Conservation (phyloP, 257 asterid genomes). For the Asclepias syriaca region DNA sequence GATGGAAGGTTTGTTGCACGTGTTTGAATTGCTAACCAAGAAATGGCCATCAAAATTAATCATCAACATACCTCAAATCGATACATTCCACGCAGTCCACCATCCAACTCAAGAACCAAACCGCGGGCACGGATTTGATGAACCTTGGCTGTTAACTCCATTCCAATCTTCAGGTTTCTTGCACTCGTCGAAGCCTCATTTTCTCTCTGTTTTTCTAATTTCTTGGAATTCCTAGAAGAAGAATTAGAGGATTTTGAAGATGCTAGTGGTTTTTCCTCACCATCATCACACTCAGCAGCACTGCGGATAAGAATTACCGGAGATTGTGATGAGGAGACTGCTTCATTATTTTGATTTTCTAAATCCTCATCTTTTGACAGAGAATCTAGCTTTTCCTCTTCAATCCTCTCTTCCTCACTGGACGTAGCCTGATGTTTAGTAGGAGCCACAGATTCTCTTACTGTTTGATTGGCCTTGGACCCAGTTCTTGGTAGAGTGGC, state of each 20-base stretch:
- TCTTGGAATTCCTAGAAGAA: conserved; percentile 15
- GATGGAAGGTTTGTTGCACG: neutral
- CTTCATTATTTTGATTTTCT: conserved; percentile 20
- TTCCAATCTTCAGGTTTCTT: conserved; percentile 68
- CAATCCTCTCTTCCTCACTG: conserved; percentile 21
- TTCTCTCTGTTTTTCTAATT: conserved; percentile 17
- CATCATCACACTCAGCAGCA: conserved; percentile 79
- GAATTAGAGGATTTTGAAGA: conserved; percentile 5
- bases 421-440: conserved; percentile 29
- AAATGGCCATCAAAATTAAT: conserved; percentile 6
- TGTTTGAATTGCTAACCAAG: neutral
- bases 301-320: conserved; percentile 61
- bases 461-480: conserved; percentile 29
- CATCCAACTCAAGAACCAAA: conserved; percentile 85
- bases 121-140: conserved; percentile 81
- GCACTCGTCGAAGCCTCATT: conserved; percentile 38
- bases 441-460: conserved; percentile 24
- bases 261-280: conserved; percentile 37
- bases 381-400: conserved; percentile 36
- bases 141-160: conserved; percentile 66
- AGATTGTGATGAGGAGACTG: conserved; percentile 30
- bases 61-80: conserved; percentile 65
- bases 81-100: conserved; percentile 75
- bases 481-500: conserved; percentile 48
- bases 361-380: conserved; percentile 18